Percentiles rank a stretch among this genome's conserved stretches.
These are phyloP conservation scores for Phytophthora foliorum DNA, from an alignment of 352 stramenopile species.

Conservation along the genomic window DNA sequence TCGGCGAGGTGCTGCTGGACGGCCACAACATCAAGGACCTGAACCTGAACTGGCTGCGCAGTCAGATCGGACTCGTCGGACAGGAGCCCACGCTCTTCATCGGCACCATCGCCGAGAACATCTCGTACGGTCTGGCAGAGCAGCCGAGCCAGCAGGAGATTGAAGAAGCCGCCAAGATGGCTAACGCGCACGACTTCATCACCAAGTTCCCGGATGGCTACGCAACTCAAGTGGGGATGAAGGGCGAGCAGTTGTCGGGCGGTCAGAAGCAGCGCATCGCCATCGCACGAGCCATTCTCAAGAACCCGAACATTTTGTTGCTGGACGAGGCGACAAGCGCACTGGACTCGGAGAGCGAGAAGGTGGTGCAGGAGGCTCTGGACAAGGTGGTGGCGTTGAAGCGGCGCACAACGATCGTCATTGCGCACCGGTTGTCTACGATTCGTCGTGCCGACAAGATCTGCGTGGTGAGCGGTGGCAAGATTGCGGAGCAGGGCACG, in stretches of 20 bases:
- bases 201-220: conserved; percentile 90
- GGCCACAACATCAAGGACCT: conserved; percentile 76
- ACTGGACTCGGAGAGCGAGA: conserved; percentile 84
- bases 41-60: conserved; percentile 68
- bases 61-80: conserved; percentile 69
- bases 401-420: conserved; percentile 91
- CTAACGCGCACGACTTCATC: conserved; percentile 95
- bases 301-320: conserved; percentile 87
- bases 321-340: conserved; percentile 93
- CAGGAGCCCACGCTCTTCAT: conserved; percentile 72
- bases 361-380: conserved; percentile 85
- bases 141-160: conserved; percentile 76
- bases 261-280: conserved; percentile 87
- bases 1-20: conserved; percentile 75
- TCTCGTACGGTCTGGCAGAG: conserved; percentile 51
- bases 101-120: conserved; percentile 72
- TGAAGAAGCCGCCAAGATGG: conserved; percentile 86
- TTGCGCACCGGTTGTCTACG: conserved; percentile 95
- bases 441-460: conserved; percentile 96
- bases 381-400: conserved; percentile 70
- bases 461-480: conserved; percentile 93
- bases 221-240: conserved; percentile 94
- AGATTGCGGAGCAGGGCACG: conserved; percentile 93
- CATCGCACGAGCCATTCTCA: conserved; percentile 93
- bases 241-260: conserved; percentile 83